These are phyloP conservation scores for Talaromyces islandicus DNA, from an alignment of 2,329 filamentous ascomycete genomes.

Conservation along the genomic window DNA sequence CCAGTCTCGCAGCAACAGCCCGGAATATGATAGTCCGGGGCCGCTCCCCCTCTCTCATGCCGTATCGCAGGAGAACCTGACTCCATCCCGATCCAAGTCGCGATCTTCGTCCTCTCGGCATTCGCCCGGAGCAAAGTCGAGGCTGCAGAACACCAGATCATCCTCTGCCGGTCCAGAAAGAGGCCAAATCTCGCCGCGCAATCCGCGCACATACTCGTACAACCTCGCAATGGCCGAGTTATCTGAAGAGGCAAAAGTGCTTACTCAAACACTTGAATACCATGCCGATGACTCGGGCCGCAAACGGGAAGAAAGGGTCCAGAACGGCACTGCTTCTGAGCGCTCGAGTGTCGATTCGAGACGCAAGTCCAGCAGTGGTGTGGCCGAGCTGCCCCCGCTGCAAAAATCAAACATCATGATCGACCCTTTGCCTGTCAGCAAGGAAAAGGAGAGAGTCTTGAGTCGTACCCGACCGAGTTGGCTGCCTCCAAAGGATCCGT, in stretches of 20 bases:
- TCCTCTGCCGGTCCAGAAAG: constrained; percentile 37
- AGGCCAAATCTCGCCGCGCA: constrained; percentile 33
- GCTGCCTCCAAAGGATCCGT: constrained; percentile 67
- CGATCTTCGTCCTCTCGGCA: constrained; percentile 14
- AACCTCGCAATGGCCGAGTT: constrained; percentile 52
- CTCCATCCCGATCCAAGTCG: constrained; percentile 11
- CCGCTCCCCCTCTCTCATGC: constrained; percentile 40
- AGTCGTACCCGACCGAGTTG: constrained; percentile 63
- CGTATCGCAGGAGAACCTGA: constrained; percentile 15
- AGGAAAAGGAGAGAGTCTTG: constrained; percentile 60
- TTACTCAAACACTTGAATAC: constrained; percentile 55
- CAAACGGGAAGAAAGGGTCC: constrained; percentile 41
- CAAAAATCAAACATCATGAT: constrained; percentile 60
- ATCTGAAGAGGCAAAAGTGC: constrained; percentile 53
- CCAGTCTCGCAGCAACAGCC: constrained; percentile 35
- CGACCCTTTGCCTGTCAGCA: constrained; percentile 61
- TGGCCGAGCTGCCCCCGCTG: constrained; percentile 52
- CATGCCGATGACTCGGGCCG: constrained; percentile 47
- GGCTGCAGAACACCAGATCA: constrained; percentile 20
- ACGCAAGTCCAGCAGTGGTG: constrained; percentile 25
- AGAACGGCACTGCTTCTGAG: constrained; percentile 36
- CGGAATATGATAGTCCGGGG: constrained; percentile 32
- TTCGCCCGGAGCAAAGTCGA: constrained; percentile 21
- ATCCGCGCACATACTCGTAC: constrained; percentile 53
- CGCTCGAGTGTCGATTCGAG: constrained; percentile 34